Evolutionary conservation across 2,329 filamentous ascomycete species (phyloP), one percentile per base, ranked within the genome.

Genomic region (Fusarium humuli): DNA sequence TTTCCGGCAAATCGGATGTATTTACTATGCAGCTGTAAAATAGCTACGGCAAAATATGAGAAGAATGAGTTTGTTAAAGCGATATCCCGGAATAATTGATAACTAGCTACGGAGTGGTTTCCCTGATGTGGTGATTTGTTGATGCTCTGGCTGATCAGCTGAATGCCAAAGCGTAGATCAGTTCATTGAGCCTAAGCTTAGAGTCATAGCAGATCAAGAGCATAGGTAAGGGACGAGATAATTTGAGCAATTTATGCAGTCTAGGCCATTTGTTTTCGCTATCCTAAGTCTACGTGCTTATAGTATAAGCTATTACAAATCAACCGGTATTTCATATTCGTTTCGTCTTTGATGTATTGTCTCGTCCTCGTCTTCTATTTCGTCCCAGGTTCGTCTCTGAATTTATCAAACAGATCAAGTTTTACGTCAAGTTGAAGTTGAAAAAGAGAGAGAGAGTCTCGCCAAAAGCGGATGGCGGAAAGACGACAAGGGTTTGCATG

Each of bases 1-100:
- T 50, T 29, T n/a, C 44, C 46, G 54, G 45, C 44, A 65, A 48
- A 52, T 32, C 46, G 20, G 70, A 62, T 57, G 59, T 61, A 59
- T 56, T 59, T 32, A 48, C 58, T 63, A 50, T 66, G 70, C 16
- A 57, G 64, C 40, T 69, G 70, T 74, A 73, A 71, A 74, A 65
- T 60, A 63, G 57, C 27, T 23, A 70, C 48, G 48, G 20, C 32
- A 37, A 52, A 64, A 58, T 46, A 56, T 50, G 56, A 46, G 50
- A 66, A 61, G 41, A 57, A 52, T 16, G 37, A 40, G 30, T 41
- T 41, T 14, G 23, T 41, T 13, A 52, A 41, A 27, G 23, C 27
- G 42, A 48, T 37, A 50, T 58, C 29, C 61, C 59, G 42, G 62
- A 59, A 50, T 63, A 56, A 65, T 61, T 65, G 59, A 56, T 40